Base-by-base conservation (phyloP, 768 basidiomycete genomes). In the Pleurotus sapidus region DNA sequence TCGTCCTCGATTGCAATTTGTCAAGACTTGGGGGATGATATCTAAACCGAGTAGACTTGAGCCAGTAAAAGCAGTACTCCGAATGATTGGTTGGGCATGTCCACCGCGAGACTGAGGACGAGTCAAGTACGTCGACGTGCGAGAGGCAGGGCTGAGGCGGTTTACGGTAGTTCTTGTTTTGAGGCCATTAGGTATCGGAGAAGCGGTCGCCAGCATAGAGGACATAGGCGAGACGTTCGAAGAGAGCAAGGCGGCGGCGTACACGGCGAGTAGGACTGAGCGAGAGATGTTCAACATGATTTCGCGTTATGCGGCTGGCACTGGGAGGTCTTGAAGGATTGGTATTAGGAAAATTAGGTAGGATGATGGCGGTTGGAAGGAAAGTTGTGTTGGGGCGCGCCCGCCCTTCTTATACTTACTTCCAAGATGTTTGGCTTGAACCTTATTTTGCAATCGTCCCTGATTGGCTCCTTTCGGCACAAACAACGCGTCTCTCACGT, bases 231-330 rank as follows among this genome's bases (percentile, higher is more conserved):
- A 48, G 61, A 72, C 69, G 59, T 72, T 60, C 56, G 76, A 64
- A 46, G 72, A 65, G 48, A 72, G 65, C 61, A 83, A 69, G 57
- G 67, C 70, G 59, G 74, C 62, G 47, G 75, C 71, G 63, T 78
- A 70, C 49, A 79, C 63, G 56, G 72, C 73, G 64, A 79, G 57
- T 59, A 75, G 65, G 57, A 53, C 34, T 54, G 45, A 42, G 55
- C 56, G 56, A 49, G 61, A 46, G 55, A 59, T 56, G 53, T 38
- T 54, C 37, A 42, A 54, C 51, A 54, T 54, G 51, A 30, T 30
- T 39, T 37, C 7, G 40, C 11, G 14, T 55, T 34, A 58, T 57
- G 68, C 72, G 71, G 61, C 68, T 71, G 62, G 65, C 68, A 65
- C 65, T 60, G 57, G 47, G 48, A 46, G 37, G 34, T 38, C n/a